A percentile compares a stretch with the other conserved stretches of the same genome.
These are phyloP conservation scores for Dioscorea dumetorum DNA, from an alignment of 106 monocot genomes.

Conservation along the genomic window DNA sequence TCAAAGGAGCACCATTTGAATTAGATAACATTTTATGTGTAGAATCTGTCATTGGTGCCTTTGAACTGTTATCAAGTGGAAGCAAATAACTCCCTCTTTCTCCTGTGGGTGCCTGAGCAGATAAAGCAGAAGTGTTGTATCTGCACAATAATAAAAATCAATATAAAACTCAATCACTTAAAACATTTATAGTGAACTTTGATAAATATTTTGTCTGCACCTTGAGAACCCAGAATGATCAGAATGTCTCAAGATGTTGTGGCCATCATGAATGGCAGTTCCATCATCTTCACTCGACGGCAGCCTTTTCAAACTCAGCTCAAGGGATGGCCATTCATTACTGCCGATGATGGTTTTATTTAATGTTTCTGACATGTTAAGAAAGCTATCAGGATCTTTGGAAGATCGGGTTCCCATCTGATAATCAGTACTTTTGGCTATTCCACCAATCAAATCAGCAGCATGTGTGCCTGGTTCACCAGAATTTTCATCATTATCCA, in stretches of 20 bases:
- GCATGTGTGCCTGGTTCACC: conserved; percentile 19
- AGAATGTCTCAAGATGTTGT: conserved; percentile 61
- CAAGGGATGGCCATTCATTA: conserved; percentile 47
- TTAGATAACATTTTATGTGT: conserved; percentile 16
- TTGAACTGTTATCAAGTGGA: conserved; percentile 43
- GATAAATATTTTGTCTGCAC: conserved; percentile 21
- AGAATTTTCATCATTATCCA: conserved; percentile 10
- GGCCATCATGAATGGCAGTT: conserved; percentile 17
- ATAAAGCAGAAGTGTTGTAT: conserved; percentile 62
- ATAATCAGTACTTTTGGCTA: conserved; percentile 14
- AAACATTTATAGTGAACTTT: too few species aligned
- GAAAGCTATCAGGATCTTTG: neutral
- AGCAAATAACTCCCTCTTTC: conserved; percentile 43
- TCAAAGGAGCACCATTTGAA: conserved; percentile 34
- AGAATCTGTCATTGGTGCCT: conserved; percentile 38
- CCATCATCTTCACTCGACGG: conserved; percentile 35
- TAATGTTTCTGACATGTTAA: conserved; percentile 20
- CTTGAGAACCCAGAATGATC: conserved; percentile 87
- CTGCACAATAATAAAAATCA: conserved; percentile 17
- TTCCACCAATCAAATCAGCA: conserved; percentile 19
- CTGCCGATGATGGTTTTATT: conserved; percentile 4
- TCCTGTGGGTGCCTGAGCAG: conserved; percentile 43
- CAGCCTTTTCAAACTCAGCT: conserved; percentile 64
- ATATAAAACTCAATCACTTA: too few species aligned
- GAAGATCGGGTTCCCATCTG: neutral